phyloP scores from a whole-genome alignment of 768 basidiomycete genomes.

The Suillus brevipes region DNA sequence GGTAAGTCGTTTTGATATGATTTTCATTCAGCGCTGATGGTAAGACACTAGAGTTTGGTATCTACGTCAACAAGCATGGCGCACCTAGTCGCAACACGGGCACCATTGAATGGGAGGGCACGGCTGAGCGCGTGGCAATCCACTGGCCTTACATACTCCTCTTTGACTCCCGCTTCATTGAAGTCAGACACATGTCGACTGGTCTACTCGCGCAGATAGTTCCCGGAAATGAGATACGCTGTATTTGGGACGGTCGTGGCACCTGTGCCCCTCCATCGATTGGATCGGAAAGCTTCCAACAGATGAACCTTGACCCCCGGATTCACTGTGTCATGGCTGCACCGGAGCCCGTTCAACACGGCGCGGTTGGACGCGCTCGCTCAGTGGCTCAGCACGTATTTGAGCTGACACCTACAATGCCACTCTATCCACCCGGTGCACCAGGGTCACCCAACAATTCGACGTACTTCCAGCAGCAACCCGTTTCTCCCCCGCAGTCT shows the following conservation, averaged over 20 bases:
- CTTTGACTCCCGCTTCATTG: constrained; percentile 88
- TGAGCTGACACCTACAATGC: constrained; percentile 58
- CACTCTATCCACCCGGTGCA: constrained; percentile 38
- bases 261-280: constrained; percentile 26
- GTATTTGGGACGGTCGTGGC: constrained; percentile 87
- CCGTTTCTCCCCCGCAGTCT: constrained; percentile 57
- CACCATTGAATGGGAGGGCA: constrained; percentile 94
- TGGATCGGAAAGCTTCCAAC: constrained; percentile 34
- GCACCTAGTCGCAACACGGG: constrained; percentile 69
- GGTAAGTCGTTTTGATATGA: constrained; percentile 45
- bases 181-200: constrained; percentile 81
- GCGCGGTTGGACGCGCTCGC: constrained; percentile 41
- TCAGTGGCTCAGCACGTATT: constrained; percentile 72
- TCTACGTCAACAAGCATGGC: constrained; percentile 93
- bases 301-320: constrained; percentile 69
- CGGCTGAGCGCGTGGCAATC: constrained; percentile 83
- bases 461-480: constrained; percentile 49
- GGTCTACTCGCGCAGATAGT: constrained; percentile 83
- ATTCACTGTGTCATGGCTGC: constrained; percentile 87
- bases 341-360: constrained; percentile 38
- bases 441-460: constrained; percentile 54
- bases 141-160: constrained; percentile 87
- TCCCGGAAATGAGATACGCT: constrained; percentile 76
- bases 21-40: not conserved
- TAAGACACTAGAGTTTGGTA: constrained; percentile 69